Evolutionary conservation across 2,329 filamentous ascomycete genomes (phyloP).

Genomic region (Stagonosporopsis rhizophila): DNA sequence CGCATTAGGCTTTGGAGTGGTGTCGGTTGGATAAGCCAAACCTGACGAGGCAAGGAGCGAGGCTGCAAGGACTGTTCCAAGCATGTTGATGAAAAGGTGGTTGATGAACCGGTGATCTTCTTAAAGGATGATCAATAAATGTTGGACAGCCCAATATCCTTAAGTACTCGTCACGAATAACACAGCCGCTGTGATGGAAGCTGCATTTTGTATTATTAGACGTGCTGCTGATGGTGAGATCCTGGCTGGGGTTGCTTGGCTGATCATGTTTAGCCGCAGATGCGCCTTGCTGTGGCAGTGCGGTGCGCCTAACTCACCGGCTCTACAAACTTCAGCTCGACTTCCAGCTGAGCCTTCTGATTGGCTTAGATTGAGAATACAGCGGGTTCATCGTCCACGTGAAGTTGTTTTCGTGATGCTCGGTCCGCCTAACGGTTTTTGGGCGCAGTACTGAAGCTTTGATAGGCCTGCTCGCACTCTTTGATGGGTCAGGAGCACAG

Average conservation of each 20-base stretch:
- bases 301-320: not conserved
- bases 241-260: constrained; percentile 5
- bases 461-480: constrained; percentile 1
- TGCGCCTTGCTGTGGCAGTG: constrained; percentile 14
- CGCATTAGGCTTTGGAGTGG: not conserved
- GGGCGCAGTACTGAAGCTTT: not conserved
- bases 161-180: constrained; percentile 5
- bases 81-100: constrained; percentile 3
- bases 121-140: not conserved
- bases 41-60: constrained; percentile 9
- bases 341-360: not conserved
- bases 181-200: constrained; percentile 2
- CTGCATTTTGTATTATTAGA: not conserved
- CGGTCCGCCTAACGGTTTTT: not conserved
- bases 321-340: not conserved
- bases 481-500: not conserved
- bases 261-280: not conserved
- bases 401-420: not conserved
- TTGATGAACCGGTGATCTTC: not conserved
- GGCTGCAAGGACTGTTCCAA: constrained; percentile 2
- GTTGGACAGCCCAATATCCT: not conserved
- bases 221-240: constrained; percentile 8
- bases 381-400: not conserved
- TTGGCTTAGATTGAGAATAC: not conserved
- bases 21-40: constrained; percentile 10